Conservation (phyloP, 768 basidiomycete genomes). For the Psilocybe azurescens region DNA sequence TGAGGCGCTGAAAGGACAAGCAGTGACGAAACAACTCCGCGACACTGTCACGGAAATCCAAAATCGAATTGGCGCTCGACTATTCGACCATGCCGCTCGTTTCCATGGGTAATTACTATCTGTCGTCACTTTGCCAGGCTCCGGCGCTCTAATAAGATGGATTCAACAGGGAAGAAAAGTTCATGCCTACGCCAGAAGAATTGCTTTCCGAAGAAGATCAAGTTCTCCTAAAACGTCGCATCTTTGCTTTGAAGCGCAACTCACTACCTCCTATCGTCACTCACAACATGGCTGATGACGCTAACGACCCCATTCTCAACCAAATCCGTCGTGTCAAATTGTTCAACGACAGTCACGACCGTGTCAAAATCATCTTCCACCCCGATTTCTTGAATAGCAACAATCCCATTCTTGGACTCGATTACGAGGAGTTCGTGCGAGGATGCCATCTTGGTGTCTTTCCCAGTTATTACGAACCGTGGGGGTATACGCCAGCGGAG, state of each 20-base stretch:
- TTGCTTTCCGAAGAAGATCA: conserved; percentile 93
- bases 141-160: background rate
- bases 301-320: conserved; percentile 90
- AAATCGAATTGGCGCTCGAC: conserved; percentile 85
- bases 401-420: conserved; percentile 95
- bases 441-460: conserved; percentile 99
- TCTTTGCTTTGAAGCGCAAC: conserved; percentile 94
- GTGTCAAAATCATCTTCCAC: conserved; percentile 98
- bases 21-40: conserved; percentile 94
- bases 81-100: conserved; percentile 94
- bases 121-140: background rate
- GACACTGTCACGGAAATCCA: conserved; percentile 98
- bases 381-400: conserved; percentile 98
- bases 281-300: conserved; percentile 98
- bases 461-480: conserved; percentile 96
- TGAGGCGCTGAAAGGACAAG: conserved; percentile 95
- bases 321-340: conserved; percentile 94
- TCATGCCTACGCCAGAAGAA: conserved; percentile 72
- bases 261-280: conserved; percentile 96
- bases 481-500: conserved; percentile 97
- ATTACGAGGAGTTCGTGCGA: conserved; percentile 99
- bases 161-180: conserved; percentile 66
- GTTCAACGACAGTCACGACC: conserved; percentile 87
- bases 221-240: conserved; percentile 92
- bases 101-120: conserved; percentile 78